Evolutionary conservation across 1,284 basidiomycete genomes (phyloP), one percentile per base, ranked within the genome.

Genomic region (Psilocybe mexicana): DNA sequence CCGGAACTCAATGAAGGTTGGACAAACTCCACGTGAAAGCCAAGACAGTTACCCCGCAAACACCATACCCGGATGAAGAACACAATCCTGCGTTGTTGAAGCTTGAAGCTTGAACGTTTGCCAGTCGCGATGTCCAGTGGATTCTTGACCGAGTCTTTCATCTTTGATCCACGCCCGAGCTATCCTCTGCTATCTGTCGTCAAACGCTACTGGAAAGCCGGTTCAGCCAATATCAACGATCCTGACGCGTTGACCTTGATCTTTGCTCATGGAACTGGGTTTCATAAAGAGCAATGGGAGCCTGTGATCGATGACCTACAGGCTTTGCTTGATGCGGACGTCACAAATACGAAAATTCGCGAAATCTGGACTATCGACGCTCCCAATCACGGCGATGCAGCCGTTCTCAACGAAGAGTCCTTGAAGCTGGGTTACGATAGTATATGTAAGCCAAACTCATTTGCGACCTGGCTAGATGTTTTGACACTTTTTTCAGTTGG

Each of bases 211-310:
- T 79, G 76, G 76, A 63, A 71, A 10, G 61, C 74, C 0, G 59
- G 65, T 2, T 72, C 76, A 3, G 65, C 70, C 5, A 55, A 68
- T 52, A 62, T 72, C 14, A 60, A 72, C 24, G 77, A 78, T 57
- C 64, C 72, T 0, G 70, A 75, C 7, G 82, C 78, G 0, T 49
- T 77, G 7, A 84, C 83, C 0, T 69, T 84, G 30, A 65, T 85
- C 33, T 75, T 82, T 51, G 67, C 79, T 1, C 83, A 85, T 63
- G 83, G 76, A 6, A 81, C 78, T 1, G 78, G 82, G 0, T 82
- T 79, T 62, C 78, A 79, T 66, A 85, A 84, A 62, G 83, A 85
- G 61, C 74, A 76, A 24, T 85, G 81, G 79, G 82, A 85, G 61
- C 82, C 83, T 1, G 74, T 76, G 0, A 70, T 85, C 4, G 77